phyloP scores from a whole-genome alignment of 1,284 basidiomycete species.

The Neolentinus lepideus region DNA sequence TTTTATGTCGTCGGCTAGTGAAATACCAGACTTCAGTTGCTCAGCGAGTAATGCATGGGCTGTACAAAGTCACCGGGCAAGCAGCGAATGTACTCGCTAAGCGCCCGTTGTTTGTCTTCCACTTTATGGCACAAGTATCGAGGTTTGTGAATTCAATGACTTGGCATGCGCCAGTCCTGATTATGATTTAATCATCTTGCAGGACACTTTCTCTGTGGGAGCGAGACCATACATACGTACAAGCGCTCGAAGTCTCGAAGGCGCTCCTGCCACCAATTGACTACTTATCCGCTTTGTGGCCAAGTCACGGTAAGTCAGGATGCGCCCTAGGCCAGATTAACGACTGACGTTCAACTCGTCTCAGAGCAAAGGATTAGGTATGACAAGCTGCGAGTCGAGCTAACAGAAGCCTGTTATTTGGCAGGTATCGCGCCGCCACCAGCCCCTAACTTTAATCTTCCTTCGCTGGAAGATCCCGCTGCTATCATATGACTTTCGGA shows the following conservation, averaged over 20 bases:
- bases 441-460: constrained; percentile 5
- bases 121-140: constrained; percentile 70
- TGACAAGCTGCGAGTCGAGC: constrained; percentile 35
- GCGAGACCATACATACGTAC: constrained; percentile 47
- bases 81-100: constrained; percentile 42
- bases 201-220: constrained; percentile 59
- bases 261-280: constrained; percentile 55
- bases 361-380: constrained; percentile 49
- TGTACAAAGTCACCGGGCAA: constrained; percentile 59
- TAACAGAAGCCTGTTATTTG: constrained; percentile 39
- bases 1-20: constrained; percentile 30
- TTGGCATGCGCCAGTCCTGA: neutral
- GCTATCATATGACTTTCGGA: neutral
- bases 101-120: constrained; percentile 66
- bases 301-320: constrained; percentile 46
- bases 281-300: constrained; percentile 62
- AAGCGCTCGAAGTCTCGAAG: constrained; percentile 61
- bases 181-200: constrained; percentile 8
- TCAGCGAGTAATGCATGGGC: constrained; percentile 48
- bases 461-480: neutral
- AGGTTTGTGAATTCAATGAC: constrained; percentile 33
- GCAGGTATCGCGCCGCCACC: constrained; percentile 34
- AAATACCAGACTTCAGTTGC: constrained; percentile 56
- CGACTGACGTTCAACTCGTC: neutral
- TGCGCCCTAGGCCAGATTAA: constrained; percentile 1